Evolutionary conservation across 2,329 filamentous ascomycete genomes (phyloP).

Genomic region (Fonsecaea erecta): DNA sequence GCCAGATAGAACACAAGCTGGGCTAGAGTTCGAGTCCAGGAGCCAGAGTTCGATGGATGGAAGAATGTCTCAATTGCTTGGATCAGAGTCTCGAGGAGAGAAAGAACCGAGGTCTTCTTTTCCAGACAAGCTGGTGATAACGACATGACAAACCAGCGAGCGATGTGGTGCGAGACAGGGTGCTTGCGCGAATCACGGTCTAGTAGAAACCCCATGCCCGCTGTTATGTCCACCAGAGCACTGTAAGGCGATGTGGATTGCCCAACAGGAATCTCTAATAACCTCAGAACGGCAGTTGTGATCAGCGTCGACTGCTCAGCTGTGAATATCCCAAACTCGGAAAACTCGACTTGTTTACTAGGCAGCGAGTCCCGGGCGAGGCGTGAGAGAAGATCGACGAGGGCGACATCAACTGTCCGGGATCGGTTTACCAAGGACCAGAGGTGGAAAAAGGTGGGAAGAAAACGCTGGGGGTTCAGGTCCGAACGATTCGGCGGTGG

Average conservation of each 20-base stretch:
- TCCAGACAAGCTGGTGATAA: conserved; percentile 82
- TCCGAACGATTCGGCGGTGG: conserved; percentile 72
- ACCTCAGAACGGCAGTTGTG: conserved; percentile 84
- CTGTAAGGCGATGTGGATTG: conserved; percentile 94
- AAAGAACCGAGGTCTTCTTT: conserved; percentile 76
- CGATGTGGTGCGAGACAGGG: conserved; percentile 87
- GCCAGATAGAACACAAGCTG: conserved; percentile 91
- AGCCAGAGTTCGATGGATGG: conserved; percentile 93
- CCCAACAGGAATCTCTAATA: conserved; percentile 94
- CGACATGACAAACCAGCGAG: conserved; percentile 90
- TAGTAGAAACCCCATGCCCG: conserved; percentile 81
- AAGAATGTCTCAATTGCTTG: conserved; percentile 98
- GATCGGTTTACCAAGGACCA: conserved; percentile 94
- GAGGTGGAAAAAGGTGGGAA: conserved; percentile 93
- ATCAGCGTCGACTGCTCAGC: conserved; percentile 88
- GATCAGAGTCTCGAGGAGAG: conserved; percentile 85
- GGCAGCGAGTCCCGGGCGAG: conserved; percentile 81
- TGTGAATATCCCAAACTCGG: conserved; percentile 87
- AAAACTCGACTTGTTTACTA: conserved; percentile 76
- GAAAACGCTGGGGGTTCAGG: conserved; percentile 83
- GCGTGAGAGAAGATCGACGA: conserved; percentile 87
- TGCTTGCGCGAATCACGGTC: conserved; percentile 94
- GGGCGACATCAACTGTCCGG: conserved; percentile 81
- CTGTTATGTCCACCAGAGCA: conserved; percentile 74
- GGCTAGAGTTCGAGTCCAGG: conserved; percentile 86